Base-by-base conservation (phyloP, 176 grass and related monocot species). In the Chloris gayana region DNA sequence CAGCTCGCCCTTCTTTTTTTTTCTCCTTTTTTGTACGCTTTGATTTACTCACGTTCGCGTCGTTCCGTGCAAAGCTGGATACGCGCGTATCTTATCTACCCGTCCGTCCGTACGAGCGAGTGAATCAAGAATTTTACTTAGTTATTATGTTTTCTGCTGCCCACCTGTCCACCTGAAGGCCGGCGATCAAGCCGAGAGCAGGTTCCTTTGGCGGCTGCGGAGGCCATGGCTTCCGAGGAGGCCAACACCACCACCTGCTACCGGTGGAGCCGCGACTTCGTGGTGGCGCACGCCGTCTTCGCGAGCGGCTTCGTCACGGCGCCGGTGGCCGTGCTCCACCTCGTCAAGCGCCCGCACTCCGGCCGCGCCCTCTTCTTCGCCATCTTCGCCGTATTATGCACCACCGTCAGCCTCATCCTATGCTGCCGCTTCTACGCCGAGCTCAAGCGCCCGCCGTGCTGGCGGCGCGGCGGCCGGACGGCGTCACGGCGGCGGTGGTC, bases 371-470 rank as follows among this genome's bases (percentile, higher is more conserved):
- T 76, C 53, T 64, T 85, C 56, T 85, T 81, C 71, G 82, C 64
- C 35, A 14, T 61, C 4, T 62, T 84, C 82, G 53, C 75, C 41
- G 63, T 61, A 9, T 17, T 88, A 10, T 75, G 44, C 82, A 64
- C 76, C 70, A n/a, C 42, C 63, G 0, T 29, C 70, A 64, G 14
- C 53, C 41, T 88, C 86, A 0, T 84, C 87, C 54, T 84, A 69
- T 88, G 82, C 87, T n/a, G 13, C 77, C 58, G 57, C 71, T 89
- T 71, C 82, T 89, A 85, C 82, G 77, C 77, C 27, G 65, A 56
- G 5, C 77, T 89, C 64, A 75, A 32, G 53, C 25, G 53, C 42
- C 81, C 76, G 53, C 87, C 87, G 15, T 18, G 47, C 24, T 80
- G 75, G 86, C 81, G 62, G 12, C 69, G 33, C 19, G 73, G 85